Percentiles rank a stretch among this genome's conserved stretches.
These are phyloP conservation scores for Globisporangium apiculatum DNA, from an alignment of 352 stramenopile species.

Conservation along the genomic window DNA sequence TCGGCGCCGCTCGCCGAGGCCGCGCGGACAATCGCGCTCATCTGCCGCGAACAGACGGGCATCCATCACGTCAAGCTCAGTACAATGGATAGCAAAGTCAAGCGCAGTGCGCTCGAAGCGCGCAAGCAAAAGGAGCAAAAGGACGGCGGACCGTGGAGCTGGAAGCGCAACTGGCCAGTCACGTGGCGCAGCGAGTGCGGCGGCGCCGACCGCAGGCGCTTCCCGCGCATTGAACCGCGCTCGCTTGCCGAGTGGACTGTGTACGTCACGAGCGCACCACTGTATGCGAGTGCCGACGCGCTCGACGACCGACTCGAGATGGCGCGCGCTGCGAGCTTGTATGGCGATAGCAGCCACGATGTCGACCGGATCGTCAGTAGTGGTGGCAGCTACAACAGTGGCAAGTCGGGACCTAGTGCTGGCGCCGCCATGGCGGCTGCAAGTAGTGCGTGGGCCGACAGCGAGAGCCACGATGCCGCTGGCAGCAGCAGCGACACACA, in stretches of 20 bases:
- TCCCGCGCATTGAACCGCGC: slow-evolving; percentile 47
- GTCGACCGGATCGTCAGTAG: too few relatives aligned
- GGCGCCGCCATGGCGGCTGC: too few relatives aligned
- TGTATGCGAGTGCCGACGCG: slow-evolving; percentile 60
- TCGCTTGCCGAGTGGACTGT: slow-evolving; percentile 72
- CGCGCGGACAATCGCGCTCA: slow-evolving; percentile 61
- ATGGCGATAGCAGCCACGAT: too few relatives aligned
- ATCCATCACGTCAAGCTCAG: slow-evolving; percentile 63
- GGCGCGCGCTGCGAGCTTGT: neutral
- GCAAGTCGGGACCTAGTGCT: too few relatives aligned
- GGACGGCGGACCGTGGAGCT: slow-evolving; percentile 19
- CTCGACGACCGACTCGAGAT: slow-evolving; percentile 23
- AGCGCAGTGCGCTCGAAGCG: slow-evolving; percentile 30
- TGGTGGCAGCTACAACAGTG: too few relatives aligned
- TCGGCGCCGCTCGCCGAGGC: slow-evolving; percentile 63
- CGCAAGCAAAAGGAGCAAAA: slow-evolving; percentile 27
- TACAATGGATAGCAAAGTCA: slow-evolving; percentile 56
- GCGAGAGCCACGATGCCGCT: neutral
- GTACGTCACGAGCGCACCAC: slow-evolving; percentile 57
- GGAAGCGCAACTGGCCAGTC: slow-evolving; percentile 51
- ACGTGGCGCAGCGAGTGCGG: slow-evolving; percentile 76
- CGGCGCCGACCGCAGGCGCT: slow-evolving; percentile 55
- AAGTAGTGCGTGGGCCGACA: too few relatives aligned
- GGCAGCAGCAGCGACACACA: neutral
- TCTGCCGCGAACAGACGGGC: slow-evolving; percentile 68